Evolutionary conservation across 345 rosid genomes (phyloP), one percentile per base, ranked within the genome.

Genomic region (Trapa bicornis): DNA sequence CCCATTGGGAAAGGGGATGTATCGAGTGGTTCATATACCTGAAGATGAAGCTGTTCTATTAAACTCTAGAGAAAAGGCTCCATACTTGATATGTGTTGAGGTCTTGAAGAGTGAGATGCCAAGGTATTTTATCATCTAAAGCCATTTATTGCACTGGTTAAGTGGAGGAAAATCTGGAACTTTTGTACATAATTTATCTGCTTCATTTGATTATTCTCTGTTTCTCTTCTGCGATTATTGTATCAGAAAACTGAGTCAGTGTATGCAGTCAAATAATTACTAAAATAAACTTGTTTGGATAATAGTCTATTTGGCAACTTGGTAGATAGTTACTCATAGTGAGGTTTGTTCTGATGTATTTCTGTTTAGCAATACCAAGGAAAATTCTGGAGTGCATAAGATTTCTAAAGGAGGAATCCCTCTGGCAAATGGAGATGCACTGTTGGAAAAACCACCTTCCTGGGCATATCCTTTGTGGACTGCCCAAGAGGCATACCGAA

Each of bases 391-490:
- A 76, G 69, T 83, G 74, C 96, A 95, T 70, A 95, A 95, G 81
- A 88, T 91, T 72, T 95, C 96, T 61, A 87, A 81, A 77, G 97
- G 96, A 71, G 99, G 99, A 29, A 95, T 95, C 77, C 99, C 99
- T 70, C 83, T 95, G 48, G 99, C 99, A 67, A 89, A 91, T 75
- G 93, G 99, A 71, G 97, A 95, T 81, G 99, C 90, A 72, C 81
- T 94, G 77, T 72, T 91, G 81, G 97, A 78, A 39, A 89, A 87
- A 83, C 99, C 99, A 47, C 99, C 99, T 76, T 95, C 99, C 53
- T 95, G 97, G 99, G 99, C 99, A 70, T 95, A 86, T 86, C 99
- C 99, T 71, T 81, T 95, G 79, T 84, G 97, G 96, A 91, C 96
- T 78, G 70, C 93, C 41, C 99, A 95, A 78, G 99, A 95, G 76